Percentiles rank a stretch among this genome's conserved stretches.
Conservation (phyloP, 148 eudicot genomes). For the Vaccinium darrowii region DNA sequence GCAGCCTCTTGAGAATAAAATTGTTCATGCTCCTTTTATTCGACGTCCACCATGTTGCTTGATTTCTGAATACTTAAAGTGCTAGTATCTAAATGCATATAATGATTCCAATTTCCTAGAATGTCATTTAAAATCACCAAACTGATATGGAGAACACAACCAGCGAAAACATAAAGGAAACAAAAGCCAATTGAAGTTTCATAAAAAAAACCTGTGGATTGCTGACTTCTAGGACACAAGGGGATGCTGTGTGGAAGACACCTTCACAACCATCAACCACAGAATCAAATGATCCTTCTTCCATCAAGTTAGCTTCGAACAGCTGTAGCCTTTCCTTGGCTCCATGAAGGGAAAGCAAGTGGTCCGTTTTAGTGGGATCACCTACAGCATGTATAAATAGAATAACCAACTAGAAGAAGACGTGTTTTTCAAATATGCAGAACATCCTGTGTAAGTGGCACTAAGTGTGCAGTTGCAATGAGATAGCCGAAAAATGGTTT, state of each 20-base stretch:
- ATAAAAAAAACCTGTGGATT: constrained; percentile 6
- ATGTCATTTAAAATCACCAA: not conserved
- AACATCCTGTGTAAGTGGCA: not conserved
- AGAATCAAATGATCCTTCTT: constrained; percentile 15
- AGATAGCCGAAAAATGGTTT: not conserved
- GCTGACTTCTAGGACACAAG: not conserved
- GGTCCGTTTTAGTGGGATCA: constrained; percentile 7
- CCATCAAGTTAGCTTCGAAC: constrained; percentile 15
- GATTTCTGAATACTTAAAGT: not conserved
- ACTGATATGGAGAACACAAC: not conserved
- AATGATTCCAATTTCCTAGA: not conserved
- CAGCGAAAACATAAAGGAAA: not conserved
- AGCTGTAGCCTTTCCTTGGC: constrained; percentile 17
- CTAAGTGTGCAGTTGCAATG: not conserved
- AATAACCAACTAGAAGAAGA: not conserved
- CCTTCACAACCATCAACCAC: constrained; percentile 12
- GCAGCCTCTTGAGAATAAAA: not conserved
- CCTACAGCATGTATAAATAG: not conserved
- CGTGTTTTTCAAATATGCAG: not conserved
- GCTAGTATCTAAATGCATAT: not conserved
- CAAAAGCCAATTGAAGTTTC: not conserved
- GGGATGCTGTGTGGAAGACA: constrained; percentile 19
- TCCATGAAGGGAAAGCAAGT: constrained; percentile 18
- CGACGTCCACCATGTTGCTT: not conserved
- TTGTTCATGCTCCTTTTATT: not conserved